A percentile compares a stretch with the other conserved stretches of the same genome.
These are phyloP conservation scores for Infundibulicybe gibba DNA, from an alignment of 768 basidiomycete genomes.

Conservation along the genomic window DNA sequence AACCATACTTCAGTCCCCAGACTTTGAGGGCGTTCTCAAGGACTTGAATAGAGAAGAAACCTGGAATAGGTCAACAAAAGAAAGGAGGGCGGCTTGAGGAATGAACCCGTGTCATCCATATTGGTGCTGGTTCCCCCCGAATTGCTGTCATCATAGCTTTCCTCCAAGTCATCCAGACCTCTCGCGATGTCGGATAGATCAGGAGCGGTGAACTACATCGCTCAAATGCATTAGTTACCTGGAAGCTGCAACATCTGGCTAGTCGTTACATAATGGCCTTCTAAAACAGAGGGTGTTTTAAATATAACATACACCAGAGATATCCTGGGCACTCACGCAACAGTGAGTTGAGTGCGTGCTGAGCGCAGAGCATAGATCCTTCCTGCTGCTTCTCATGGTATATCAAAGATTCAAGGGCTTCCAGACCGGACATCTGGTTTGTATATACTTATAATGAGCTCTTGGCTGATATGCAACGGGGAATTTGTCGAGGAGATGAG, in stretches of 20 bases:
- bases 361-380: slow-evolving; percentile 84
- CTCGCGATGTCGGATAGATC: slow-evolving; percentile 75
- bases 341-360: slow-evolving; percentile 80
- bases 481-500: too few species aligned
- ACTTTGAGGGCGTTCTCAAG: slow-evolving; percentile 80
- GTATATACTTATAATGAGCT: too few species aligned
- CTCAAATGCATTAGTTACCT: slow-evolving; percentile 3
- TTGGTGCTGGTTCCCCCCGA: slow-evolving; percentile 55
- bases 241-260: background rate
- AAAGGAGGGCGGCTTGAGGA: background rate
- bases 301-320: background rate
- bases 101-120: slow-evolving; percentile 86
- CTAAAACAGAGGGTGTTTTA: slow-evolving; percentile 15
- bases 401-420: slow-evolving; percentile 50
- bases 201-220: slow-evolving; percentile 65
- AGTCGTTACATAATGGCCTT: slow-evolving; percentile 39
- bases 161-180: slow-evolving; percentile 65
- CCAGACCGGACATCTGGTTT: slow-evolving; percentile 51
- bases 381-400: slow-evolving; percentile 78
- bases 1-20: slow-evolving; percentile 72
- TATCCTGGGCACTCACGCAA: slow-evolving; percentile 51
- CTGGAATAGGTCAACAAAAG: slow-evolving; percentile 28
- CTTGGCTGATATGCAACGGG: too few species aligned
- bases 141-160: slow-evolving; percentile 48
- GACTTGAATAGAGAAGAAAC: slow-evolving; percentile 92